These are phyloP conservation scores for Rickenella mellea DNA, from an alignment of 768 basidiomycete species.

Conservation along the genomic window DNA sequence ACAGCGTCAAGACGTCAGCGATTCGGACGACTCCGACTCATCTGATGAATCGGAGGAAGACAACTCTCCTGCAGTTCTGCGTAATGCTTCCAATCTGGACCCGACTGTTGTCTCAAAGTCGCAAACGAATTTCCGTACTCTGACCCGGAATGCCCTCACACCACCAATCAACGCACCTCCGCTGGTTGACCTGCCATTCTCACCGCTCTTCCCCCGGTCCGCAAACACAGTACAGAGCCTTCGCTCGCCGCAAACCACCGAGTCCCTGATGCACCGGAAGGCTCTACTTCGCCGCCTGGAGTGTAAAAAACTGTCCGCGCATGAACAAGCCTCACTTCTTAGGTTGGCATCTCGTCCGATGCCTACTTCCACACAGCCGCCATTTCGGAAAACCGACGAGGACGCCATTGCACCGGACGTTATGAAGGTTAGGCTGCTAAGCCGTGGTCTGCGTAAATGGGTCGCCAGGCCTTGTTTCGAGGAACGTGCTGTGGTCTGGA, in stretches of 20 bases:
- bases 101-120: constrained; percentile 15
- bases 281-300: not conserved
- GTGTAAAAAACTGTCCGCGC: no score
- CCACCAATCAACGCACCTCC: not conserved
- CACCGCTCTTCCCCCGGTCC: constrained; percentile 37
- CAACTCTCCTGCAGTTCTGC: constrained; percentile 9
- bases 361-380: constrained; percentile 9
- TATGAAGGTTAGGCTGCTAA: constrained; percentile 17
- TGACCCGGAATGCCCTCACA: constrained; percentile 38
- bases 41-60: constrained; percentile 21
- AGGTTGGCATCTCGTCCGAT: constrained; percentile 6
- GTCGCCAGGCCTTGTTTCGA: constrained; percentile 67
- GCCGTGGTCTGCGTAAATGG: constrained; percentile 60
- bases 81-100: not conserved
- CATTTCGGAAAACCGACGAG: constrained; percentile 18
- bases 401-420: constrained; percentile 9
- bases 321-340: constrained; percentile 3
- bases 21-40: constrained; percentile 25
- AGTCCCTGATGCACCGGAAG: not conserved
- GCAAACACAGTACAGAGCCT: constrained; percentile 15
- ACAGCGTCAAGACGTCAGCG: constrained; percentile 11
- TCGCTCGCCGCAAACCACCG: not conserved
- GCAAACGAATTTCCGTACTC: constrained; percentile 28
- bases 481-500: constrained; percentile 52
- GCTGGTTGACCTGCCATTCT: constrained; percentile 1